Conservation (phyloP, 2,329 filamentous ascomycete species). For the Teratosphaeria epicoccoides region DNA sequence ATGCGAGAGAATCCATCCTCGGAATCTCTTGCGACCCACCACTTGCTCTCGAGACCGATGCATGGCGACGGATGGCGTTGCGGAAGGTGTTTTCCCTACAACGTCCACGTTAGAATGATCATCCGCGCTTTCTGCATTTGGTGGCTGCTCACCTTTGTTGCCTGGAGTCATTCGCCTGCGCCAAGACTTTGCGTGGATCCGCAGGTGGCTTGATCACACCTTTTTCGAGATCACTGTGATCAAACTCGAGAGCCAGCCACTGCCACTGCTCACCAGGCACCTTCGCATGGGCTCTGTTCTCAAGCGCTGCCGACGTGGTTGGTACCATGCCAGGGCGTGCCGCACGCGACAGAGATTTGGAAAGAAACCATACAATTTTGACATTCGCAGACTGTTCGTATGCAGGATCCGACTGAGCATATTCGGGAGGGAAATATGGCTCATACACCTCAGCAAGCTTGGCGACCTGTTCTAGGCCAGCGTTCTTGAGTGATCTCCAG, state of each 20-base stretch:
- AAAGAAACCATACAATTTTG: conserved; percentile 45
- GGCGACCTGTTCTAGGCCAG: conserved; percentile 13
- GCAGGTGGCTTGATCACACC: conserved; percentile 30
- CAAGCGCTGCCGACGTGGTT: conserved; percentile 24
- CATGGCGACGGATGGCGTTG: conserved; percentile 11
- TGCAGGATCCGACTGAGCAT: conserved; percentile 43
- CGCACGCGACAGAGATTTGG: conserved; percentile 44
- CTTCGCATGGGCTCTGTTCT: conserved; percentile 18
- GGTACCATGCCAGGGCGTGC: conserved; percentile 45
- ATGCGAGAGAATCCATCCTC: conserved; percentile 14
- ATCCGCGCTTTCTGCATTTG: no score
- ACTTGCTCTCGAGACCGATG: conserved; percentile 5
- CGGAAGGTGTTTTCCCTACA: conserved; percentile 17
- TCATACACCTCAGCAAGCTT: conserved; percentile 14
- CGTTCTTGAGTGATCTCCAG: conserved; percentile 3
- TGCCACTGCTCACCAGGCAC: conserved; percentile 16
- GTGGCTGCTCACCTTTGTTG: conserved; percentile 22
- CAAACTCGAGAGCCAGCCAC: conserved; percentile 27
- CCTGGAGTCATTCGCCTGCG: conserved; percentile 37
- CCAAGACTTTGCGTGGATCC: conserved; percentile 32
- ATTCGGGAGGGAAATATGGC: conserved; percentile 40
- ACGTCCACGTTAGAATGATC: no score
- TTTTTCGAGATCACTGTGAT: conserved; percentile 35
- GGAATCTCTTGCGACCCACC: conserved; percentile 9
- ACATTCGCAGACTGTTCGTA: conserved; percentile 41